phyloP scores from a whole-genome alignment of 2,329 filamentous ascomycete species.

The Monilinia fructigena region DNA sequence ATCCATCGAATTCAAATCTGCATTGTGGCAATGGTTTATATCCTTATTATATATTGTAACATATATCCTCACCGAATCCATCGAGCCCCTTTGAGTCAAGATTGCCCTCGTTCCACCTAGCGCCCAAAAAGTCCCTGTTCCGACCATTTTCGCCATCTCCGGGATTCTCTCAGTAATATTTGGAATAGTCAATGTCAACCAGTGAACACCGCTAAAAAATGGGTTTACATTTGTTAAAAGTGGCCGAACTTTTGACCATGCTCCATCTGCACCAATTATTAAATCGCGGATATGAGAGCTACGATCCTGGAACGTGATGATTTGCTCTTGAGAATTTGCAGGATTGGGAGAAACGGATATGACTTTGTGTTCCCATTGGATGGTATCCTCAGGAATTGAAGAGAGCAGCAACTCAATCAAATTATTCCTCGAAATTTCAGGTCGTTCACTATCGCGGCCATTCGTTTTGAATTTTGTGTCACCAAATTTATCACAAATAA shows the following conservation, averaged over 20 bases:
- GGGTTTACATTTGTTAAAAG: constrained; percentile 34
- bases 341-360: neutral
- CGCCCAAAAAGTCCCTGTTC: constrained; percentile 26
- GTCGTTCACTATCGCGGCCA: constrained; percentile 28
- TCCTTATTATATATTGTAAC: constrained; percentile 19
- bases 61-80: constrained; percentile 28
- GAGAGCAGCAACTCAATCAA: constrained; percentile 34
- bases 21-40: constrained; percentile 14
- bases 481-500: constrained; percentile 41
- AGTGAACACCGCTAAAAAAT: constrained; percentile 21
- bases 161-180: constrained; percentile 22
- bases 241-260: constrained; percentile 43
- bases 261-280: constrained; percentile 48
- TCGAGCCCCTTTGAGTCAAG: constrained; percentile 24
- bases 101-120: constrained; percentile 20
- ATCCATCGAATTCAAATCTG: constrained; percentile 6
- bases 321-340: constrained; percentile 4
- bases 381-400: constrained; percentile 26
- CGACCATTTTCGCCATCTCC: constrained; percentile 23
- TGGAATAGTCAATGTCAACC: constrained; percentile 30
- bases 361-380: constrained; percentile 33
- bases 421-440: constrained; percentile 35
- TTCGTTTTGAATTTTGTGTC: constrained; percentile 31
- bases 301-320: constrained; percentile 22
- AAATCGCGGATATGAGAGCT: constrained; percentile 38